A percentile compares a stretch with the other conserved stretches of the same genome.
Evolutionary conservation across 2,329 filamentous ascomycete genomes (phyloP).

Genomic region (Pleoardoris graminearum): DNA sequence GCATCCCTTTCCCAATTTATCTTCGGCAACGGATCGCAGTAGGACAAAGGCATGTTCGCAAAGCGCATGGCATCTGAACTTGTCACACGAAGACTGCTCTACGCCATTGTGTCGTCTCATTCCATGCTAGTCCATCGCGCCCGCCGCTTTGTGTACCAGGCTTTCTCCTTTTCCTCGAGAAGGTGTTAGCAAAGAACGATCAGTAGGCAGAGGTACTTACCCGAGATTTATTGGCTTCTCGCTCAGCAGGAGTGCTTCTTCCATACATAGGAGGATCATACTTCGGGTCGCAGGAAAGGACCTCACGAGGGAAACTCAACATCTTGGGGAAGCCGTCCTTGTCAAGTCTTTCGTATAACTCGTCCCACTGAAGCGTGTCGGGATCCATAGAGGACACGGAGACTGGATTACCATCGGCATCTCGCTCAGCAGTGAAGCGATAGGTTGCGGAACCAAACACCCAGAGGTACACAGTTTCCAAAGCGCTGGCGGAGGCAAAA

Average conservation of each 20-base stretch:
- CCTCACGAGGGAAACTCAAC: not conserved
- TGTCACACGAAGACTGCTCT: no score
- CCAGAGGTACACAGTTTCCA: no score
- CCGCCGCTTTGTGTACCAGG: not conserved
- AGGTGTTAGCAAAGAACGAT: not conserved
- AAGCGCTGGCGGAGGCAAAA: no score
- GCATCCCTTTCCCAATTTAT: no score
- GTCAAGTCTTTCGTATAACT: not conserved
- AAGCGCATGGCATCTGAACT: no score
- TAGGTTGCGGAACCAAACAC: no score
- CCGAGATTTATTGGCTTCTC: not conserved
- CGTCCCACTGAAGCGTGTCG: not conserved
- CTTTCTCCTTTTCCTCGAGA: not conserved
- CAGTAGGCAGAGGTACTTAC: not conserved
- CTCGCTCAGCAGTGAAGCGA: no score
- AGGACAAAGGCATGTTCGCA: no score
- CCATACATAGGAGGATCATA: not conserved
- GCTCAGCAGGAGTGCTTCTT: not conserved
- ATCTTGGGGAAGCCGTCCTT: not conserved
- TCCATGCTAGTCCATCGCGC: no score
- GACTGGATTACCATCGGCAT: not conserved
- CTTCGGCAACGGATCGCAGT: no score
- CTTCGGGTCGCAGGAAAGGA: not conserved
- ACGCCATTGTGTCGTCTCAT: no score
- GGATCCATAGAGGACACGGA: not conserved